These are phyloP conservation scores for Epithele typhae DNA, from an alignment of 768 basidiomycete genomes.

Conservation along the genomic window DNA sequence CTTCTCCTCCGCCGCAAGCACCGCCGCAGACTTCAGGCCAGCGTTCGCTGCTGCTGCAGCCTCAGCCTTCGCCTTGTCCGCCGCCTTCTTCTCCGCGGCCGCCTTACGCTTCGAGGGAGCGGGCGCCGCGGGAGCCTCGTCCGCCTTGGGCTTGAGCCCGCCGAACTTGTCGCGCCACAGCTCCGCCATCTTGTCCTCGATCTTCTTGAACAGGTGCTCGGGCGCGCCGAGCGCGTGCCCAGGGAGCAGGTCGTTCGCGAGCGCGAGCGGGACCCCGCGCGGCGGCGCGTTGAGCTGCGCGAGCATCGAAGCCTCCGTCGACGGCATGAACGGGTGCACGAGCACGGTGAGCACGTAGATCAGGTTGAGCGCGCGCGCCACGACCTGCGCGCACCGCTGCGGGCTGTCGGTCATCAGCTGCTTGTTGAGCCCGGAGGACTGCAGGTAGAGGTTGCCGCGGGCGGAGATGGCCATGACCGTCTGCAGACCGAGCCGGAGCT, in stretches of 20 bases:
- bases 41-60: conserved; percentile 28
- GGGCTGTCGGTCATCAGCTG: conserved; percentile 79
- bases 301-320: conserved; percentile 77
- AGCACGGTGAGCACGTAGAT: conserved; percentile 87
- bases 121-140: conserved; percentile 32
- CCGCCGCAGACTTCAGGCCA: conserved; percentile 69
- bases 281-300: conserved; percentile 86
- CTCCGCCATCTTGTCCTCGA: conserved; percentile 87
- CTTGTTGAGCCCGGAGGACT: conserved; percentile 88
- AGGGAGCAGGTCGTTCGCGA: conserved; percentile 78
- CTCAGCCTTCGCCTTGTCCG: conserved; percentile 43
- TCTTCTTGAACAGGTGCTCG: conserved; percentile 88
- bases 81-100: conserved; percentile 38
- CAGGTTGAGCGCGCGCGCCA: conserved; percentile 86
- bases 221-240: conserved; percentile 86
- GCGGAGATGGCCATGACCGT: conserved; percentile 87
- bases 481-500: conserved; percentile 83
- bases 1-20: conserved; percentile 66
- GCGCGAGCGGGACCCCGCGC: conserved; percentile 66
- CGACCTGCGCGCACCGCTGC: conserved; percentile 82
- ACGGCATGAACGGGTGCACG: conserved; percentile 95
- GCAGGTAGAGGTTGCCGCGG: conserved; percentile 91
- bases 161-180: conserved; percentile 79
- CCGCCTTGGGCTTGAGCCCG: conserved; percentile 46
- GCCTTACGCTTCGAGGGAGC: conserved; percentile 53